Base-by-base conservation (phyloP, 2,329 filamentous ascomycete genomes). In the Penicillium brevicompactum region DNA sequence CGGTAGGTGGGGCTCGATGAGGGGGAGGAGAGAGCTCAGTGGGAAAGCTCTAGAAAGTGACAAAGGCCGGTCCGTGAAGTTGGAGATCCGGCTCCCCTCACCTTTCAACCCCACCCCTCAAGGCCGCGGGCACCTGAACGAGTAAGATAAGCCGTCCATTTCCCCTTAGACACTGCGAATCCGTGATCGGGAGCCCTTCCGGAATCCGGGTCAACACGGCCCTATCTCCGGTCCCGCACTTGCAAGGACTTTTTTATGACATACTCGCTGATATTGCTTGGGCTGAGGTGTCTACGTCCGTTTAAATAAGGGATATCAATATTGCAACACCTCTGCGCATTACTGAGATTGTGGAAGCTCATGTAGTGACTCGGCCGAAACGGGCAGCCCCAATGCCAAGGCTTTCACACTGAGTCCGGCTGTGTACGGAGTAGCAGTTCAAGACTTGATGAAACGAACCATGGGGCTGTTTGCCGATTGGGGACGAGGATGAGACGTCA, bases 1-100 rank as follows among this genome's bases (percentile, higher is more conserved):
- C 18, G 21, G 53, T 54, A 51, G 51, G 56, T 53, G 55, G 52
- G 54, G 47, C 37, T 41, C 41, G 41, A 48, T 58, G 63, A 59
- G 61, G 58, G 58, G 34, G 34, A 43, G 24, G 59, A 58, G 58
- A 43, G 37, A 62, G 38, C 51, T 18, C 34, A 47, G n/a, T 13
- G 18, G 16, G 31, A n/a, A 41, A 41, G 18, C 38, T 41, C 38
- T 41, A 21, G 16, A 41, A 41, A 27, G 24, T 27, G 5, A 27
- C 24, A 5, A 37, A 41, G n/a, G 6, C 16, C 38, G 38, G 38
- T 16, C 38, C 18, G 46, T 27, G 14, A 27, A 53, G 51, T 53
- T 53, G 51, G 51, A 53, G 51, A 53, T 53, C 45, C 30, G 38
- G 16, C 32, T 49, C 45, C 51, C 51, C 51, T 53, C 51, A 53